Percentiles rank a stretch among this genome's conserved stretches.
Evolutionary conservation across 306 rosid species (phyloP).

Genomic region (Pueraria montana): DNA sequence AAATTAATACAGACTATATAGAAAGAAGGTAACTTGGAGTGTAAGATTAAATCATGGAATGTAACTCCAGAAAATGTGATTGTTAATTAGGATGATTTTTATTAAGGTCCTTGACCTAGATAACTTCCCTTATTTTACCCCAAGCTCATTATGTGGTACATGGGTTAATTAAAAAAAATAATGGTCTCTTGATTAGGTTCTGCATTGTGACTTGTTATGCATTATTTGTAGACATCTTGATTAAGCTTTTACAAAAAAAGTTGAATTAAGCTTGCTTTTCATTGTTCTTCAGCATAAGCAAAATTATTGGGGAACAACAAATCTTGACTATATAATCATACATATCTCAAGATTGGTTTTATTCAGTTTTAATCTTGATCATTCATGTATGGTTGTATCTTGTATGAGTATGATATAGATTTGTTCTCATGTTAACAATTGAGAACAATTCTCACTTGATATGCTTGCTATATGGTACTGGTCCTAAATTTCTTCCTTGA

Average conservation of each 20-base stretch:
- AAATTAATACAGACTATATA: constrained; percentile 9
- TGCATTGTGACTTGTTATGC: constrained; percentile 13
- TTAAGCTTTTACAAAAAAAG: constrained; percentile 19
- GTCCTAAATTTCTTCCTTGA: constrained; percentile 19
- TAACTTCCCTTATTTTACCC: constrained; percentile 31
- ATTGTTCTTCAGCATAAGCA: constrained; percentile 16
- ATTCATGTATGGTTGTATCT: neutral
- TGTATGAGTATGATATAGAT: neutral
- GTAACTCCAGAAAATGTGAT: constrained; percentile 27
- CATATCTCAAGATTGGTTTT: neutral
- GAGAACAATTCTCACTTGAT: neutral
- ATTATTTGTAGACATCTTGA: constrained; percentile 11
- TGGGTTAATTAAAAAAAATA: constrained; percentile 23
- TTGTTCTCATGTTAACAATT: neutral
- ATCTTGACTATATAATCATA: neutral
- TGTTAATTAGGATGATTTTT: constrained; percentile 22
- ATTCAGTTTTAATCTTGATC: neutral
- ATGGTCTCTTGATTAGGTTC: constrained; percentile 36
- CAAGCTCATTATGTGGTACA: constrained; percentile 36
- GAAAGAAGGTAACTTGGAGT: constrained; percentile 26
- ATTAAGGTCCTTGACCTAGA: constrained; percentile 33
- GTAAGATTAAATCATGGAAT: constrained; percentile 26
- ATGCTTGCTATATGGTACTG: neutral
- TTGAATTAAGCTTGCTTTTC: constrained; percentile 36
- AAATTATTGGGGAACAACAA: neutral